phyloP scores from a whole-genome alignment of 495 filamentous ascomycete species.

The Aspergillus nidulans region DNA sequence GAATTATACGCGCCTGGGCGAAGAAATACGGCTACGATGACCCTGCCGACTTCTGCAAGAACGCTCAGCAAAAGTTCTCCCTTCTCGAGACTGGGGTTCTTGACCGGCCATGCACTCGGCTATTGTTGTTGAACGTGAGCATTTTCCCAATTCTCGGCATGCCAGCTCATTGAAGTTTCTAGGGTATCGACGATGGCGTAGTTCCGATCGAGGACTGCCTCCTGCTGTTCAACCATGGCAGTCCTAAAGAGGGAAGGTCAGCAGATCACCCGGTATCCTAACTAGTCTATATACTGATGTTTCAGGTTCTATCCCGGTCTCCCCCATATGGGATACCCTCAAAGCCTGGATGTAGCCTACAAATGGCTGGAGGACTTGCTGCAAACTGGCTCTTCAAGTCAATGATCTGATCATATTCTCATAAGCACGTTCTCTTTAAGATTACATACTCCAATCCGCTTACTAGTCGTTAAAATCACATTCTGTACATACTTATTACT shows the following conservation, averaged over 20 bases:
- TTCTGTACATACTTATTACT: no score
- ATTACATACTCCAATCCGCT: no score
- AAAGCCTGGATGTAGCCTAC: conserved; percentile 33
- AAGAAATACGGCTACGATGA: conserved; percentile 66
- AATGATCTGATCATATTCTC: no score
- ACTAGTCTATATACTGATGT: neutral
- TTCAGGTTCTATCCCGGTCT: conserved; percentile 48
- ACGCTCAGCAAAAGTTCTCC: conserved; percentile 66
- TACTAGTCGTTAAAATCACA: no score
- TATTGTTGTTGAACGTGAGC: conserved; percentile 66
- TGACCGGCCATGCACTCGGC: conserved; percentile 54
- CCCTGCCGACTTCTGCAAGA: conserved; percentile 54
- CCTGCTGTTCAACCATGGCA: conserved; percentile 62
- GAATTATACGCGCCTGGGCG: conserved; percentile 59
- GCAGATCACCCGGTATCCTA: neutral
- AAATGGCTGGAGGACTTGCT: conserved; percentile 38
- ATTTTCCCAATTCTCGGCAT: neutral
- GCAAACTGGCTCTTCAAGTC: neutral
- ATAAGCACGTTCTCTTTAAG: no score
- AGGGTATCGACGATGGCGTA: conserved; percentile 66
- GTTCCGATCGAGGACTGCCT: conserved; percentile 77
- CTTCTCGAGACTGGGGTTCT: conserved; percentile 66
- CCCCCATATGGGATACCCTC: conserved; percentile 64
- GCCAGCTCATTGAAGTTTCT: conserved; percentile 9
- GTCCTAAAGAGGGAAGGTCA: conserved; percentile 65